A percentile compares a stretch with the other conserved stretches of the same genome.
Conservation (phyloP, 2,329 filamentous ascomycete genomes). For the Alternaria ethzedia region DNA sequence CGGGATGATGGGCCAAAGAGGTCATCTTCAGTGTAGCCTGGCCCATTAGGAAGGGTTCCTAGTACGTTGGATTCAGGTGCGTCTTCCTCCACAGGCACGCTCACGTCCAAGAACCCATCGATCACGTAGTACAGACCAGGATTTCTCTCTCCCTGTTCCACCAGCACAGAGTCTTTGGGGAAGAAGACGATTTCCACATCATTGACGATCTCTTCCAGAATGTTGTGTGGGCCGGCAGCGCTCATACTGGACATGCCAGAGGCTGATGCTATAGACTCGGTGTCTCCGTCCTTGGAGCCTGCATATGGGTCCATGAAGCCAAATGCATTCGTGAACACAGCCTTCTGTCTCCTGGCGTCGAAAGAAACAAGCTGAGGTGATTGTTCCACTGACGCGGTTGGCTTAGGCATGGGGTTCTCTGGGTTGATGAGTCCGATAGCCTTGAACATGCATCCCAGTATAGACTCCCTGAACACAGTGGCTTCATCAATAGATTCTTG, state of each 20-base stretch:
- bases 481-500: conserved; percentile 89
- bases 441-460: conserved; percentile 95
- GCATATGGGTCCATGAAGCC: conserved; percentile 89
- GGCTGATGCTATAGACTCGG: conserved; percentile 76
- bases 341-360: conserved; percentile 80
- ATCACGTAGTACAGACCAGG: conserved; percentile 97
- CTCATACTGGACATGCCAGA: conserved; percentile 55
- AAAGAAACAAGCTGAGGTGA: conserved; percentile 86
- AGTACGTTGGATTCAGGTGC: conserved; percentile 53
- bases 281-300: conserved; percentile 77
- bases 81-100: conserved; percentile 75
- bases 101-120: conserved; percentile 94
- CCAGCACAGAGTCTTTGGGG: conserved; percentile 88
- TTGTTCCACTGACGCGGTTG: conserved; percentile 74
- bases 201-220: conserved; percentile 81
- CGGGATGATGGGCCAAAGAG: conserved; percentile 39
- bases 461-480: conserved; percentile 83
- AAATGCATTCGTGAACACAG: conserved; percentile 85
- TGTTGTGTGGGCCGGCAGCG: conserved; percentile 67
- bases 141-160: conserved; percentile 96
- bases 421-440: conserved; percentile 81
- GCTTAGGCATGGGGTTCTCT: conserved; percentile 68
- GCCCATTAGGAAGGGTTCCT: conserved; percentile 48
- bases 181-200: conserved; percentile 98
- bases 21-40: conserved; percentile 46